Base-by-base conservation (phyloP, 495 filamentous ascomycete genomes). In the Stereocaulon alpinum region DNA sequence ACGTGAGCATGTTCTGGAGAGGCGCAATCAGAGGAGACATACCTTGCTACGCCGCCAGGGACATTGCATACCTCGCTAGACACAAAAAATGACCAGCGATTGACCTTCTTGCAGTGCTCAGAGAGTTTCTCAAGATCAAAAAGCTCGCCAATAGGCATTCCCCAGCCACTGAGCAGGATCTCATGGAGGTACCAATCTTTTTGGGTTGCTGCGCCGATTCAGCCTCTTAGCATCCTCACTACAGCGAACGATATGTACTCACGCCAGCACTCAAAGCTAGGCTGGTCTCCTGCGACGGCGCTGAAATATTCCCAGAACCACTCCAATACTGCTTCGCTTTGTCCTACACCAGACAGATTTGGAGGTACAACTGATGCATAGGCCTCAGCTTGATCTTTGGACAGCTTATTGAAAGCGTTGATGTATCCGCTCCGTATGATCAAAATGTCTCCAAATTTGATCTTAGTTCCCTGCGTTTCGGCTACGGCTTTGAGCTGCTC, bases 401-500 rank as follows among this genome's bases (percentile, higher is more conserved):
- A 57, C 42, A 67, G 69, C 15, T 49, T 37, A 11, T 68, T 68
- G 54, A 68, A 70, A 3, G 70, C 61, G 9, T 62, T 67, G 62
- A 73, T 76, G 66, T 75, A 83, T 17, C 80, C 77, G 67, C 47
- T 18, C 12, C 81, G 74, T 24, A 82, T 70, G 37, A 84, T 66
- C 17, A 84, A 61, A 47, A 84, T 74, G 63, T 84, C 81, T 18
- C 81, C 80, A 58, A 78, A 80, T 30, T 71, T 68, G 10, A 78
- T 63, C 63, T 74, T 64, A 0, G 77, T 80, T 5, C 76, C 72
- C 62, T 82, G 79, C 0, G 67, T 61, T 30, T 72, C 66, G 0
- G 78, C 69, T 43, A 76, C 76, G 7, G 70, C 72, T 49, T 73
- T 69, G 3, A 84, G 68, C 42, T 82, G 71, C 1, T 64, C 64